Percentiles rank a stretch among this genome's conserved stretches.
These are phyloP conservation scores for Venturia pyrina DNA, from an alignment of 2,329 filamentous ascomycete species.

Conservation along the genomic window DNA sequence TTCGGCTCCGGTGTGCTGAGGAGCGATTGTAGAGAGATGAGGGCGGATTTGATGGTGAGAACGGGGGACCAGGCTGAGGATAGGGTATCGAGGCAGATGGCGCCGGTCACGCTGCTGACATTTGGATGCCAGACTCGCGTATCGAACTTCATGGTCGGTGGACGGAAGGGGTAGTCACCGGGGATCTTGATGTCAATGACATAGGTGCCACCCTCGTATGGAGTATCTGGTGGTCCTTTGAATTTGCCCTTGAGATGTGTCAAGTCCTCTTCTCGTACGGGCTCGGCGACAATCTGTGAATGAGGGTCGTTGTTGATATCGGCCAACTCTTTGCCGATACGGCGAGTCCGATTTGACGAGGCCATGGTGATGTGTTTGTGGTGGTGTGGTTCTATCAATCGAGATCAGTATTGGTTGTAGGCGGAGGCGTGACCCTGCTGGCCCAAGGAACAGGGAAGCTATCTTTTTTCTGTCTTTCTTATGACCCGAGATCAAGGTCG, in stretches of 20 bases:
- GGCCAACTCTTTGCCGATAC: slow-evolving; percentile 64
- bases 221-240: slow-evolving; percentile 78
- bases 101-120: slow-evolving; percentile 86
- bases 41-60: slow-evolving; percentile 87
- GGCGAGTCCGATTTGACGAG: slow-evolving; percentile 41
- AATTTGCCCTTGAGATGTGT: slow-evolving; percentile 78
- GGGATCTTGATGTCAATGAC: slow-evolving; percentile 80
- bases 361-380: background rate
- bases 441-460: background rate
- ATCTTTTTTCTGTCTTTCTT: background rate
- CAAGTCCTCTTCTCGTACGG: slow-evolving; percentile 57
- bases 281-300: slow-evolving; percentile 65
- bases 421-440: background rate
- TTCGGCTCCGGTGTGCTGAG: slow-evolving; percentile 91
- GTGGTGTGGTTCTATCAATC: background rate
- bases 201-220: slow-evolving; percentile 81
- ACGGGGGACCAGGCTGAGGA: slow-evolving; percentile 89
- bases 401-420: background rate
- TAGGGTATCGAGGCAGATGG: slow-evolving; percentile 92
- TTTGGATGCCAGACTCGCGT: slow-evolving; percentile 98
- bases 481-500: background rate
- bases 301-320: slow-evolving; percentile 66
- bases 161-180: slow-evolving; percentile 83
- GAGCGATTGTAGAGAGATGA: slow-evolving; percentile 86
- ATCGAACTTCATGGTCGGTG: slow-evolving; percentile 80